Evolutionary conservation across 208 protist species (phyloP).

Genomic region (Angomonas deanei): DNA sequence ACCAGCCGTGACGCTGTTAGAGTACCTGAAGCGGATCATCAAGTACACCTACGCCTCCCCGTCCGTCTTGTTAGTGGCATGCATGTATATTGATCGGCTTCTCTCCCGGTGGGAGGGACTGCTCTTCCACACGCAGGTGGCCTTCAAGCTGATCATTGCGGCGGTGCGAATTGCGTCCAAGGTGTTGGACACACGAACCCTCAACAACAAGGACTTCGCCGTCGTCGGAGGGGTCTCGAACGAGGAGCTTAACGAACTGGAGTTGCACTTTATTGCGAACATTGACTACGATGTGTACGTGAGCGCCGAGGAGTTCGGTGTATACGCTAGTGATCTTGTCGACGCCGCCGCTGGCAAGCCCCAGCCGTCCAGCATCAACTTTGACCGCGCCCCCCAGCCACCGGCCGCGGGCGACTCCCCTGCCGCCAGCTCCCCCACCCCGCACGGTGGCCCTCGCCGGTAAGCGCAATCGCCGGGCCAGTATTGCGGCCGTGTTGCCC

Average conservation of each 20-base stretch:
- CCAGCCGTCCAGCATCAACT: not conserved
- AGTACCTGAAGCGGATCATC: conserved; percentile 59
- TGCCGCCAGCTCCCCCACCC: not conserved
- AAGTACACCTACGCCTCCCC: conserved; percentile 73
- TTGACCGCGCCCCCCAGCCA: not conserved
- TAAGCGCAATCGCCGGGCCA: not conserved
- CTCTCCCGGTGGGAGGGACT: conserved; percentile 24
- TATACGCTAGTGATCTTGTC: conserved; percentile 31
- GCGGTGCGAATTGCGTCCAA: conserved; percentile 60
- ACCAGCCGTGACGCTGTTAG: conserved; percentile 31
- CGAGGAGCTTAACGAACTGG: conserved; percentile 61
- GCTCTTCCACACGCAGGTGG: conserved; percentile 36
- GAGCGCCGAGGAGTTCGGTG: conserved; percentile 41
- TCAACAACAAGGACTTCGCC: conserved; percentile 78
- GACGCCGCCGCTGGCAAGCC: conserved; percentile 8
- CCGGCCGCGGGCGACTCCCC: not conserved
- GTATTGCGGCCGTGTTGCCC: not conserved
- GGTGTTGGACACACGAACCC: conserved; percentile 63
- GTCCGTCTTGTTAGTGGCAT: conserved; percentile 49
- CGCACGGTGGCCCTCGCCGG: not conserved
- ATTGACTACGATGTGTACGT: conserved; percentile 65
- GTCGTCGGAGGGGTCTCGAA: conserved; percentile 49
- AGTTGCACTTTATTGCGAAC: conserved; percentile 38
- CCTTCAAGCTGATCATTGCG: conserved; percentile 59
- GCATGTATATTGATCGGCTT: conserved; percentile 64